Evolutionary conservation across 2,329 filamentous ascomycete genomes (phyloP).

Genomic region (Pyricularia sp.): DNA sequence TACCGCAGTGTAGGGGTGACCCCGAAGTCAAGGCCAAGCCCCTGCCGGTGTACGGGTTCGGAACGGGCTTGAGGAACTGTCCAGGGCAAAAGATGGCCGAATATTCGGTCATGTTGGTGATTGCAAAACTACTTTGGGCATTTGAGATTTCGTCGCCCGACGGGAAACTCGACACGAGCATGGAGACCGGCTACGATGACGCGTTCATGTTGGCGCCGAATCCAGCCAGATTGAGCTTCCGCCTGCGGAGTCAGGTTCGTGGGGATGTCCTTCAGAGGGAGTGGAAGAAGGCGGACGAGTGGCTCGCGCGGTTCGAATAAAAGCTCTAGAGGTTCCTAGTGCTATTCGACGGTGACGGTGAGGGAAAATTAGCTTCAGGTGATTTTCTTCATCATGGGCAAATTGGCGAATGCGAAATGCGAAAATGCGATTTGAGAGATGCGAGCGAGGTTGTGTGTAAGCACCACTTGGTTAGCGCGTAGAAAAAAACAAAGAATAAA

Average conservation of each 20-base stretch:
- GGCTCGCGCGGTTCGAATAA: background rate
- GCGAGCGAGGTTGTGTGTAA: too few species aligned
- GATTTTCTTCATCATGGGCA: too few species aligned
- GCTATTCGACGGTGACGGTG: too few species aligned
- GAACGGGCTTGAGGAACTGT: conserved; percentile 28
- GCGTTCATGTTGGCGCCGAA: background rate
- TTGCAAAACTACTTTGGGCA: conserved; percentile 31
- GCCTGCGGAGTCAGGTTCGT: background rate
- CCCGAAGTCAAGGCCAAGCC: background rate
- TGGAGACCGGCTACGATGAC: background rate
- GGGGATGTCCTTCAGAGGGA: background rate
- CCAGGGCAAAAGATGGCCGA: conserved; percentile 12
- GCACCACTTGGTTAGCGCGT: too few species aligned
- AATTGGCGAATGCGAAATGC: too few species aligned
- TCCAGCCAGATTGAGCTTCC: background rate
- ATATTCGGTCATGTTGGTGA: conserved; percentile 14
- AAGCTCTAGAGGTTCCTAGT: too few species aligned
- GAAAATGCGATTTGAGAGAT: too few species aligned
- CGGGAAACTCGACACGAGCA: conserved; percentile 6
- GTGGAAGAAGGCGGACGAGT: background rate
- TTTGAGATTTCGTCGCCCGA: conserved; percentile 16
- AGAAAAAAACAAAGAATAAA: too few species aligned
- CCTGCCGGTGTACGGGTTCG: conserved; percentile 23
- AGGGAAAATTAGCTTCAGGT: too few species aligned
- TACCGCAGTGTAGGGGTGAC: conserved; percentile 1